phyloP scores from a whole-genome alignment of 371 early-diverging fungal species.

The Mucor racemosus region DNA sequence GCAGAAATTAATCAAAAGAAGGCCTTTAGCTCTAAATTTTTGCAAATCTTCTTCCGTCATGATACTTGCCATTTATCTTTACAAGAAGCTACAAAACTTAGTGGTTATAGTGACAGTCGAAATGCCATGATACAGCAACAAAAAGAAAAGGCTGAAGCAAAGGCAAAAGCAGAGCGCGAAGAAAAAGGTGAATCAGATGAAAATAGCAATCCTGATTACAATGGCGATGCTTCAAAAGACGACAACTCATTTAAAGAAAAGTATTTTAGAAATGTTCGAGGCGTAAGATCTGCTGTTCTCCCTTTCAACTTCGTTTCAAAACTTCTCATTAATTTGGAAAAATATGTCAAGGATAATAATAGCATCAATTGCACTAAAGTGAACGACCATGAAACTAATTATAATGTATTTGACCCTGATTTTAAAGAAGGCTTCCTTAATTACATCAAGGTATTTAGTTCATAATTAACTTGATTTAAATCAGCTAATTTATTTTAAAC shows the following conservation, averaged over 20 bases:
- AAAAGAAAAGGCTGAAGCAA: background rate
- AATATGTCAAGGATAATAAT: background rate
- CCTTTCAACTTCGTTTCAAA: slow-evolving; percentile 13
- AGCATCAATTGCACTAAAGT: background rate
- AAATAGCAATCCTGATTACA: background rate
- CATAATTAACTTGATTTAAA: background rate
- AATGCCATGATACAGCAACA: background rate
- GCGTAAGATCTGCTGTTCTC: slow-evolving; percentile 7
- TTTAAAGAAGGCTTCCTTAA: background rate
- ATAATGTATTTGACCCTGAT: background rate
- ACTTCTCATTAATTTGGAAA: slow-evolving; percentile 6
- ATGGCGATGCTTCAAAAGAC: background rate
- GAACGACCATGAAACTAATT: background rate
- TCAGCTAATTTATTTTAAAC: no score
- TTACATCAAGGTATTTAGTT: background rate
- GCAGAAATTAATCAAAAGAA: background rate
- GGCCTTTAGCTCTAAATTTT: background rate
- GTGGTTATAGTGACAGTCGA: background rate
- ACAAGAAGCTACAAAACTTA: slow-evolving; percentile 2
- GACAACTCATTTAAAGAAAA: background rate
- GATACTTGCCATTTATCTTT: slow-evolving; percentile 11
- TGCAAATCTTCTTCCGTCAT: slow-evolving; percentile 10
- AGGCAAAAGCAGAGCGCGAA: background rate
- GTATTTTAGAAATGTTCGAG: slow-evolving; percentile 17
- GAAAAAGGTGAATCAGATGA: background rate